Base-by-base conservation (phyloP, 2,329 filamentous ascomycete genomes). In the Aureobasidium leucospermi region DNA sequence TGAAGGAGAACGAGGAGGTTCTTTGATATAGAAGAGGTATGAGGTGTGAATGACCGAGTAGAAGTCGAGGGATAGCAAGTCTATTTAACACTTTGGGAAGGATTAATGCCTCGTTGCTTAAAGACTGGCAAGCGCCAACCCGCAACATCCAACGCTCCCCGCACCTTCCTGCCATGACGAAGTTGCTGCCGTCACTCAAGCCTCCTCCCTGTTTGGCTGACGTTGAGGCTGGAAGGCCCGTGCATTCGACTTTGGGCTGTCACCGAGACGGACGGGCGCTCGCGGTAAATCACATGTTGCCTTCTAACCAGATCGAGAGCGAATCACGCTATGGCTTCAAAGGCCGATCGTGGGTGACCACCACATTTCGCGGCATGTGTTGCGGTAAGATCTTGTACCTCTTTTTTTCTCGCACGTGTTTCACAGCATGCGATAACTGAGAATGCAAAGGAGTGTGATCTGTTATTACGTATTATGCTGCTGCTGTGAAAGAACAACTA, bases 401-500 rank as follows among this genome's bases (percentile, higher is more conserved):
- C 31, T 46, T 6, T 28, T 13, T 55, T 34, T 4, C 23, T 23
- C 23, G 10, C 51, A 46, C 16, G n/a, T 42, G 39, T 46, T 46
- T 5, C 39, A 55, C 51, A 39, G 29, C 51, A 55, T 43, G 29
- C 38, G 51, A 42, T 19, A 38, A 42, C n/a, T 3, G 29, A 10
- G 10, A 6, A n/a, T 55, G 11, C n/a, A 23, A 34, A 42, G 42
- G 13, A 16, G 11, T 34, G 23, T 55, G 51, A 6, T 29, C 38
- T 46, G 19, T 10, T 56, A 56, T 38, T 56, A 56, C 42, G 52
- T 56, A 56, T 56, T 56, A 56, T 34, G 23, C 10, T 56, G 19
- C 41, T 55, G 19, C 51, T 52, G 48, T 13, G 8, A 42, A 8
- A 23, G 13, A 9, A 36, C 11, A 9, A 36, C 11, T 23, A 42